Base-by-base conservation (phyloP, 106 monocot species). In the Dactylorhiza incarnata region DNA sequence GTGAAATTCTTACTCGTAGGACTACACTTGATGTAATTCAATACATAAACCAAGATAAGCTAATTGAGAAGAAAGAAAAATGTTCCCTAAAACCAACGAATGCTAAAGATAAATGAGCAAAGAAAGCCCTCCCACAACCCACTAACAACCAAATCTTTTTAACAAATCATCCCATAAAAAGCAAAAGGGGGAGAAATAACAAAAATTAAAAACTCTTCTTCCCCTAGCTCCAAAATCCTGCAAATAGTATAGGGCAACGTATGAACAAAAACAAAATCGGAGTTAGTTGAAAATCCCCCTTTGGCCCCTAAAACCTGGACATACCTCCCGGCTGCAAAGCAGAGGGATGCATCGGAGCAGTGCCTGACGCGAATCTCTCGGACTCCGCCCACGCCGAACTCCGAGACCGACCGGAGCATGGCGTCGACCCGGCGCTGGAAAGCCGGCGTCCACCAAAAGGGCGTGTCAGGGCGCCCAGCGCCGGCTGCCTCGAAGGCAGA, bases 371-470 rank as follows among this genome's bases (percentile, higher is more conserved):
- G 73, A 62, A 95, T n/a, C 78, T 79, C 82, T 19, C 76, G 45
- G 0, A 89, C 53, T 15, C 69, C 62, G 9, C 77, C 88, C 2
- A 65, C 86, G 13, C 83, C 82, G 67, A 78, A 82, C 48, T 72
- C 72, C n/a, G 83, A 90, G 4, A 77, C 84, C 4, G 76, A 79
- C 44, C 83, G 73, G 17, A 95, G 71, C 89, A 95, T 87, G 26
- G 81, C 80, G 63, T 95, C 92, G 46, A 93, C 79, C 63, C 92
- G 82, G 62, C 93, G 76, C 83, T 87, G 77, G 76, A 95, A 95
- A 47, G 80, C 93, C 23, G 84, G 88, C 29, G 88, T 93, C 90
- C 95, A 95, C 95, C 95, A 95, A 61, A 48, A 78, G 9, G 86
- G 56, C 20, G 75, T 56, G 24, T 92, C 92, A 29, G 76, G 14